These are phyloP conservation scores for Magnusiomyces ingens DNA, from an alignment of 1,139 yeast species.

Conservation along the genomic window DNA sequence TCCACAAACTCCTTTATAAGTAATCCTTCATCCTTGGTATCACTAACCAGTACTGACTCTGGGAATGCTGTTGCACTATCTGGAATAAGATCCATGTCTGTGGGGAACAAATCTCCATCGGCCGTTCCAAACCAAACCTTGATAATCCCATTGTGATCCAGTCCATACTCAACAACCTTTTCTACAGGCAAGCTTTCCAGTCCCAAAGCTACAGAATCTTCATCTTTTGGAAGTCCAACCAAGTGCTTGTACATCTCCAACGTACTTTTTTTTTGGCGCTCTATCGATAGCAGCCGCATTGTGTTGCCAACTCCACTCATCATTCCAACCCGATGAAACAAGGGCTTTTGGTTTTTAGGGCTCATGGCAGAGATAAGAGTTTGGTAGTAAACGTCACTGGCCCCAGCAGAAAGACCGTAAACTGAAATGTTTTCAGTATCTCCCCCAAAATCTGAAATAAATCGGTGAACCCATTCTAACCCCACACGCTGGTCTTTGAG, in stretches of 20 bases:
- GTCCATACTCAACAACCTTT: conserved; percentile 11
- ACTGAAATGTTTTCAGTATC: conserved; percentile 26
- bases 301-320: conserved; percentile 17
- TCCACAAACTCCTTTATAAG: conserved; percentile 6
- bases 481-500: conserved; percentile 22
- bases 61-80: conserved; percentile 11
- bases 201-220: conserved; percentile 8
- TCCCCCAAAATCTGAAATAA: conserved; percentile 29
- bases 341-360: neutral
- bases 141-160: conserved; percentile 5
- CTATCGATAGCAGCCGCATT: conserved; percentile 8
- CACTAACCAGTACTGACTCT: conserved; percentile 17
- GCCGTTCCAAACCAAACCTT: conserved; percentile 13
- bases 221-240: neutral
- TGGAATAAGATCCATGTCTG: neutral
- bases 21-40: conserved; percentile 15
- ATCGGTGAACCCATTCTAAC: conserved; percentile 27
- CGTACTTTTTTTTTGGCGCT: conserved; percentile 6
- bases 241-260: conserved; percentile 2
- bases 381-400: conserved; percentile 23
- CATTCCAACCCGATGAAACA: conserved; percentile 18
- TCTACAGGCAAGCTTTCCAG: conserved; percentile 15
- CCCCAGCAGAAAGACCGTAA: conserved; percentile 31
- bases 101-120: conserved; percentile 7
- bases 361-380: conserved; percentile 9